phyloP scores from a whole-genome alignment of 768 basidiomycete genomes.

The Roridomyces roridus region DNA sequence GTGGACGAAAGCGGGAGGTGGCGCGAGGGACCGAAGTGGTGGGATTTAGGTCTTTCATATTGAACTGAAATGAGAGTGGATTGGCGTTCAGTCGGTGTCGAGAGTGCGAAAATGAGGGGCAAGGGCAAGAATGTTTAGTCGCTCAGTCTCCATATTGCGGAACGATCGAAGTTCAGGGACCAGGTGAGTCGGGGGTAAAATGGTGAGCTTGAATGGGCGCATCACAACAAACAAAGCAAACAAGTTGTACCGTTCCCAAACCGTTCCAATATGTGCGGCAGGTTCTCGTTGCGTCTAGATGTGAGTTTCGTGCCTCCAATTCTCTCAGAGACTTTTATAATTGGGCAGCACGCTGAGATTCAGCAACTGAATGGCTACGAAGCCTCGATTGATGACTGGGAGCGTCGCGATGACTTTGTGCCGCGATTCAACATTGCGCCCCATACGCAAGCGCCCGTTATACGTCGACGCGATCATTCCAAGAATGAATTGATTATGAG shows the following conservation, averaged over 20 bases:
- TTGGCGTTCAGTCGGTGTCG: no score
- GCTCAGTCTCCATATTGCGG: no score
- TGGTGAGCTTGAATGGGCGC: no score
- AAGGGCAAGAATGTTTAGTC: no score
- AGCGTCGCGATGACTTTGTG: conserved; percentile 61
- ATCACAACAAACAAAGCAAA: no score
- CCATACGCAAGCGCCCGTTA: conserved; percentile 76
- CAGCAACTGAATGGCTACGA: conserved; percentile 50
- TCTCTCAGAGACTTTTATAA: conserved; percentile 11
- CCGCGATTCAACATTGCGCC: conserved; percentile 88
- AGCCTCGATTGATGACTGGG: conserved; percentile 60
- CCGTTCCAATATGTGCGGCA: conserved; percentile 82
- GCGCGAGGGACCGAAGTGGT: conserved; percentile 10
- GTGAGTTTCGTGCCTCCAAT: conserved; percentile 36
- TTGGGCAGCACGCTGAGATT: conserved; percentile 46
- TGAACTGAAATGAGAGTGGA: neutral
- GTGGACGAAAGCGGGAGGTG: conserved; percentile 18
- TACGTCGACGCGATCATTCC: conserved; percentile 52
- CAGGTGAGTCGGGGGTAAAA: no score
- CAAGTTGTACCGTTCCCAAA: no score
- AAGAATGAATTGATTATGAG: conserved; percentile 55
- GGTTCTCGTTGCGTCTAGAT: conserved; percentile 60
- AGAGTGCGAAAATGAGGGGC: no score
- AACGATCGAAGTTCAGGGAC: no score
- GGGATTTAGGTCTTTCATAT: conserved; percentile 14